Percentiles rank a stretch among this genome's conserved stretches.
Conservation (phyloP, 441 rosid species). For the Omphalea diandra region DNA sequence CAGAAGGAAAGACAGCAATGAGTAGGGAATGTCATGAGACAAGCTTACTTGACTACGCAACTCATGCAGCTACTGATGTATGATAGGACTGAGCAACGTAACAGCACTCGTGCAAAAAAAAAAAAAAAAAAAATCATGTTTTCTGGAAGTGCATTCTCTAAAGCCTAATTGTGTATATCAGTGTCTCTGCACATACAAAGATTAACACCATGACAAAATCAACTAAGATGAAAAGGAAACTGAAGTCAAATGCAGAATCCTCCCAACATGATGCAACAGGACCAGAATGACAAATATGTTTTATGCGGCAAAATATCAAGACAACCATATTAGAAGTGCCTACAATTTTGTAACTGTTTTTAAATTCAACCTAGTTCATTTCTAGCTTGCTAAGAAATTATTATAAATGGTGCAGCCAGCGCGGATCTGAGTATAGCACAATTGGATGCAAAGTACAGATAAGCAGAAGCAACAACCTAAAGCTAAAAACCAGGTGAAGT, state of each 20-base stretch:
- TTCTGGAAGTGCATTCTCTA: not conserved
- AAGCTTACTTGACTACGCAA: too few relatives aligned
- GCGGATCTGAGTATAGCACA: too few relatives aligned
- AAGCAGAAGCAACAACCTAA: conserved; percentile 8
- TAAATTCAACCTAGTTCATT: too few relatives aligned
- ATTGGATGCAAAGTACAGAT: not conserved
- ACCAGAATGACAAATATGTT: not conserved
- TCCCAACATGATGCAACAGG: not conserved
- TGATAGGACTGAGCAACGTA: too few relatives aligned
- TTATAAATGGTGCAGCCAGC: not conserved
- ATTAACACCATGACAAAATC: conserved; percentile 1
- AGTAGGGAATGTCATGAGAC: not conserved
- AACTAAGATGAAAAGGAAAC: not conserved
- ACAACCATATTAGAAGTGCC: not conserved
- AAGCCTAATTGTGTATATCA: not conserved
- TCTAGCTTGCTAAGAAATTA: not conserved
- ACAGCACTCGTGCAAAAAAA: not conserved
- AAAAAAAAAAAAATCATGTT: not conserved
- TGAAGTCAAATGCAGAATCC: not conserved
- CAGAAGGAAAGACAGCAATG: not conserved
- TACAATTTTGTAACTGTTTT: not conserved
- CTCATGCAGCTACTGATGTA: too few relatives aligned
- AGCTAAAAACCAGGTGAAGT: conserved; percentile 1
- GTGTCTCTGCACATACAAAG: not conserved
- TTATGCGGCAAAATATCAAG: not conserved